A percentile compares a stretch with the other conserved stretches of the same genome.
Evolutionary conservation across 176 grass and related monocot species (phyloP).

Genomic region (Lolium rigidum): DNA sequence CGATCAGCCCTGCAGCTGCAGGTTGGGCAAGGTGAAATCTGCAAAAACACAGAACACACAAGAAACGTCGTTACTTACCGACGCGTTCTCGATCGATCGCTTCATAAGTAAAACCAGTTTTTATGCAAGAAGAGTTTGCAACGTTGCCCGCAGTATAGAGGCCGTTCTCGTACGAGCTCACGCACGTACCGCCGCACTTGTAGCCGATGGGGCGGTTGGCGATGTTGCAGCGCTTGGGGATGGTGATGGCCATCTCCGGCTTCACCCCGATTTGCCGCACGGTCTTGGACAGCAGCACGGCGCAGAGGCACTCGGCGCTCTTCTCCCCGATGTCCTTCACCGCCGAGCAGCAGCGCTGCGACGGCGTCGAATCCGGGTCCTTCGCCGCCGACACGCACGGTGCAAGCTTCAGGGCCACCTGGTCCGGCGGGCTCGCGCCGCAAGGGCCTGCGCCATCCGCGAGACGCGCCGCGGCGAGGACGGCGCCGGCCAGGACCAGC

Average conservation of each 20-base stretch:
- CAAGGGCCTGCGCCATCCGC: slow-evolving; percentile 33
- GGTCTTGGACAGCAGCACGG: slow-evolving; percentile 61
- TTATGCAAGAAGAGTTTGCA: neutral
- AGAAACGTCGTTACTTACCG: neutral
- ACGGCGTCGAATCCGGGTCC: slow-evolving; percentile 26
- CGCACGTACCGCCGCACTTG: slow-evolving; percentile 68
- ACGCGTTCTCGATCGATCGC: neutral
- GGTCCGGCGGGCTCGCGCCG: slow-evolving; percentile 39
- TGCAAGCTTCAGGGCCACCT: slow-evolving; percentile 51
- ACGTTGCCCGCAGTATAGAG: neutral
- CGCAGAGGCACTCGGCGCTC: slow-evolving; percentile 63
- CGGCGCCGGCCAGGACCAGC: neutral
- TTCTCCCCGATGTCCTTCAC: slow-evolving; percentile 49
- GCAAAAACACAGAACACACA: neutral
- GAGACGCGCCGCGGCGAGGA: neutral
- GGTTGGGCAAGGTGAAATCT: slow-evolving; percentile 44
- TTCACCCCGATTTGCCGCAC: slow-evolving; percentile 51
- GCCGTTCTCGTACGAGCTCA: neutral
- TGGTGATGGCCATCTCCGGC: slow-evolving; percentile 58
- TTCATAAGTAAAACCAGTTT: neutral
- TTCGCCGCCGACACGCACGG: slow-evolving; percentile 54
- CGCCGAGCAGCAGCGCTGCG: slow-evolving; percentile 54
- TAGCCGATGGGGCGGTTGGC: slow-evolving; percentile 56
- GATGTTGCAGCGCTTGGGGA: slow-evolving; percentile 70
- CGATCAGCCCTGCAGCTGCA: slow-evolving; percentile 32